A percentile compares a stretch with the other conserved stretches of the same genome.
Evolutionary conservation across 495 filamentous ascomycete species (phyloP).

Genomic region (Podospora pseudocomata): DNA sequence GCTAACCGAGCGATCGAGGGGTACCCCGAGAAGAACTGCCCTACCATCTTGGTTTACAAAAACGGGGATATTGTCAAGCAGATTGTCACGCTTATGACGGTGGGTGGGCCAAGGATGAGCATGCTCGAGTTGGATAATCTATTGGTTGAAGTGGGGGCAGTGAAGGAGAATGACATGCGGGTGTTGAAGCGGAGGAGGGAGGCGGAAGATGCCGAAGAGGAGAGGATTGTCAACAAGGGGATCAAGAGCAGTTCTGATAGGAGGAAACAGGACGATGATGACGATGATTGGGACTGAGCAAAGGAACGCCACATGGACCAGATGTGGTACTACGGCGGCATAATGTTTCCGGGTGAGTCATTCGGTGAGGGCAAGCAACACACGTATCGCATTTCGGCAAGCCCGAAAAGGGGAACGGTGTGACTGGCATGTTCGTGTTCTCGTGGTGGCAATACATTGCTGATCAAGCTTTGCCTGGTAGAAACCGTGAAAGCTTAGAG

Average conservation of each 20-base stretch:
- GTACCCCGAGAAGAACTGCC: constrained; percentile 91
- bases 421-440: background rate
- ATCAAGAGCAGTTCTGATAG: constrained; percentile 42
- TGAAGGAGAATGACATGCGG: constrained; percentile 72
- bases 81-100: constrained; percentile 75
- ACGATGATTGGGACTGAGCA: constrained; percentile 74
- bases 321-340: background rate
- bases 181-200: constrained; percentile 61
- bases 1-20: constrained; percentile 93
- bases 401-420: background rate
- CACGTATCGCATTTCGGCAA: background rate
- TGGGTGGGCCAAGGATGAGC: constrained; percentile 66
- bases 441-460: background rate
- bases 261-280: constrained; percentile 37
- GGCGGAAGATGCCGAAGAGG: constrained; percentile 56
- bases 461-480: background rate
- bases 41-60: constrained; percentile 88
- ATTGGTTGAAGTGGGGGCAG: constrained; percentile 75
- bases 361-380: constrained; percentile 8
- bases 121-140: constrained; percentile 65
- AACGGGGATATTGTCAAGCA: constrained; percentile 89
- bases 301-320: constrained; percentile 27
- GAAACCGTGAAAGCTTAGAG: background rate
- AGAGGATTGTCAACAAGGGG: constrained; percentile 42
- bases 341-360: constrained; percentile 13